Evolutionary conservation across 495 filamentous ascomycete genomes (phyloP).

Genomic region (Tetracladium setigerum): DNA sequence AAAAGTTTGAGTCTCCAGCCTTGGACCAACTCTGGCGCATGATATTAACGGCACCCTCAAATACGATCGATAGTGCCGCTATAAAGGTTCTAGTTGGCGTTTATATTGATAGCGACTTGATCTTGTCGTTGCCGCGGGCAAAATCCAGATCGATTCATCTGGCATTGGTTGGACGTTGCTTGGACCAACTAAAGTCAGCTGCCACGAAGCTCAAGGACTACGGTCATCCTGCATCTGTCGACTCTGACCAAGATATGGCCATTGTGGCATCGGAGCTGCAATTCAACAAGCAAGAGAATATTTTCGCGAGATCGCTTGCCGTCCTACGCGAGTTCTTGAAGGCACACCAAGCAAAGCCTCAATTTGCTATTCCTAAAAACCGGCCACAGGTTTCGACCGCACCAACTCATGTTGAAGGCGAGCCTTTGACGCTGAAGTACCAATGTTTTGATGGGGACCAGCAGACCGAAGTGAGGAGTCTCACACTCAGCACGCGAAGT

Average conservation of each 20-base stretch:
- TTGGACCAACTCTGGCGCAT: constrained; percentile 80
- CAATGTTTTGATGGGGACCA: constrained; percentile 59
- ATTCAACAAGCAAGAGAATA: constrained; percentile 40
- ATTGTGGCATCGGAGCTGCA: constrained; percentile 32
- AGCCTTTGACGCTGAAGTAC: constrained; percentile 59
- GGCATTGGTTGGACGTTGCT: constrained; percentile 67
- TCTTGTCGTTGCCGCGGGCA: constrained; percentile 34
- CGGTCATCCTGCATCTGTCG: constrained; percentile 29
- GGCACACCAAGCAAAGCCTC: constrained; percentile 35
- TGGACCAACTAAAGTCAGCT: constrained; percentile 64
- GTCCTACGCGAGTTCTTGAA: constrained; percentile 39
- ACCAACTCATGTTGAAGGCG: constrained; percentile 38
- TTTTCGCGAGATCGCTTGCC: constrained; percentile 58
- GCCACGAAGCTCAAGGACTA: constrained; percentile 47
- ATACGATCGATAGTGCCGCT: constrained; percentile 59
- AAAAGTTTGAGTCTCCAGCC: constrained; percentile 47
- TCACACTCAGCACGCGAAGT: constrained; percentile 60
- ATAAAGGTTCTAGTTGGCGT: constrained; percentile 64
- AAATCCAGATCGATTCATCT: constrained; percentile 59
- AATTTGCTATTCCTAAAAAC: constrained; percentile 40
- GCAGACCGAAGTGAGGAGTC: constrained; percentile 45
- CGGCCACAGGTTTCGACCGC: constrained; percentile 31
- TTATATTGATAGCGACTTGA: constrained; percentile 53
- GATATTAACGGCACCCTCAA: constrained; percentile 60
- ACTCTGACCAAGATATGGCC: constrained; percentile 43